Evolutionary conservation across 441 rosid genomes (phyloP).

Genomic region (Lepidium campestre): DNA sequence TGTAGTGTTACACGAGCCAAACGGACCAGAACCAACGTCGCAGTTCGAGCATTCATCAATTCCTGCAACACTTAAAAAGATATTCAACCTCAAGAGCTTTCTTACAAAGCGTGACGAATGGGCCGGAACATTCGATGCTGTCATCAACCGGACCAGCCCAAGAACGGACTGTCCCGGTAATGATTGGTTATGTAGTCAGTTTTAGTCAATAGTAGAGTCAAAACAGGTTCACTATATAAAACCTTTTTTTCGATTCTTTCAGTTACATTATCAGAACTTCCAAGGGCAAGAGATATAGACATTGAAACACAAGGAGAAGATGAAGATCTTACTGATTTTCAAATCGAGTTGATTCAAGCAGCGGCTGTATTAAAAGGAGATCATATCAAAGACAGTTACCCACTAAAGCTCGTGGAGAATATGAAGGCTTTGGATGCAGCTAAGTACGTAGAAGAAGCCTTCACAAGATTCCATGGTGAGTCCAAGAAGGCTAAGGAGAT

Average conservation of each 20-base stretch:
- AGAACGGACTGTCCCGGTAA: conserved; percentile 82
- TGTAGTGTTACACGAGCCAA: conserved; percentile 61
- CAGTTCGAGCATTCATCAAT: conserved; percentile 92
- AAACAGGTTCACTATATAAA: background rate
- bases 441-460: conserved; percentile 51
- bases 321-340: conserved; percentile 68
- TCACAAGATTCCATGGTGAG: conserved; percentile 40
- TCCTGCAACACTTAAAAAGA: conserved; percentile 75
- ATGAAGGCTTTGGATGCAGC: conserved; percentile 54
- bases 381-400: conserved; percentile 43
- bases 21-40: conserved; percentile 69
- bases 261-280: conserved; percentile 53
- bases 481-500: conserved; percentile 41
- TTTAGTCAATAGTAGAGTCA: background rate
- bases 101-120: conserved; percentile 91
- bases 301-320: conserved; percentile 36
- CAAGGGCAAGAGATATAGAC: conserved; percentile 36
- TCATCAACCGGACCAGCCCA: conserved; percentile 52
- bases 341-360: conserved; percentile 58
- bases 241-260: background rate
- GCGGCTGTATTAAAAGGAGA: conserved; percentile 77
- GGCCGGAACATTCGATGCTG: conserved; percentile 83
- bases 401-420: conserved; percentile 47
- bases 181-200: background rate
- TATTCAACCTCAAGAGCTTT: conserved; percentile 71